Percentiles rank a stretch among this genome's conserved stretches.
Conservation (phyloP, 306 rosid genomes). For the Neltuma alba region DNA sequence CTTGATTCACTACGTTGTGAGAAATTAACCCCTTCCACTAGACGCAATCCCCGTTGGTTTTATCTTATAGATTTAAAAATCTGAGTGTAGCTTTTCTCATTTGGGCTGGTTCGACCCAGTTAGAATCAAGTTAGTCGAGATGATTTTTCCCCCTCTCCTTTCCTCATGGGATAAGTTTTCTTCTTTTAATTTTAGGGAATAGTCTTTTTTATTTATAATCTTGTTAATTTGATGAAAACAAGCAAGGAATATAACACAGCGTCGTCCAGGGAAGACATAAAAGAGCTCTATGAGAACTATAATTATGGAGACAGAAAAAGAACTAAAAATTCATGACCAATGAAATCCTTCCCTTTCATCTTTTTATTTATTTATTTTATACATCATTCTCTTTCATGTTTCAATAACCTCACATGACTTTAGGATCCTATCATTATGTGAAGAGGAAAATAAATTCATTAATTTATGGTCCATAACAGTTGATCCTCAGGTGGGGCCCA, state of each 20-base stretch:
- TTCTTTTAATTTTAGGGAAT: no score
- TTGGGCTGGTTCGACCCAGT: not conserved
- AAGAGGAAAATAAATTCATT: not conserved
- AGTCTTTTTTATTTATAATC: not conserved
- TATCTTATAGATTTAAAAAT: no score
- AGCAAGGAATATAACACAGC: no score
- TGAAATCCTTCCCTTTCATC: not conserved
- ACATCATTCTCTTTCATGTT: not conserved
- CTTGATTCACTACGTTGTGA: no score
- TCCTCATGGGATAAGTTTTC: no score
- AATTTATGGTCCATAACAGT: not conserved
- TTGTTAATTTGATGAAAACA: not conserved
- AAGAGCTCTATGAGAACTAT: not conserved
- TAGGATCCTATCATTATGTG: not conserved
- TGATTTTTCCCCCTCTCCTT: no score
- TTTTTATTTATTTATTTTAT: no score
- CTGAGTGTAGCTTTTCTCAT: not conserved
- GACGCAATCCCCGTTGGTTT: no score
- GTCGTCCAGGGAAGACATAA: not conserved
- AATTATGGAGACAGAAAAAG: not conserved
- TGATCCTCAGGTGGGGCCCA: not conserved
- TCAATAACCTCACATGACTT: not conserved
- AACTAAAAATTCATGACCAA: not conserved
- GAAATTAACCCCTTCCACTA: no score
- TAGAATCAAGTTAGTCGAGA: not conserved